phyloP scores from a whole-genome alignment of 352 stramenopile species.

The Phytophthora hybrid region DNA sequence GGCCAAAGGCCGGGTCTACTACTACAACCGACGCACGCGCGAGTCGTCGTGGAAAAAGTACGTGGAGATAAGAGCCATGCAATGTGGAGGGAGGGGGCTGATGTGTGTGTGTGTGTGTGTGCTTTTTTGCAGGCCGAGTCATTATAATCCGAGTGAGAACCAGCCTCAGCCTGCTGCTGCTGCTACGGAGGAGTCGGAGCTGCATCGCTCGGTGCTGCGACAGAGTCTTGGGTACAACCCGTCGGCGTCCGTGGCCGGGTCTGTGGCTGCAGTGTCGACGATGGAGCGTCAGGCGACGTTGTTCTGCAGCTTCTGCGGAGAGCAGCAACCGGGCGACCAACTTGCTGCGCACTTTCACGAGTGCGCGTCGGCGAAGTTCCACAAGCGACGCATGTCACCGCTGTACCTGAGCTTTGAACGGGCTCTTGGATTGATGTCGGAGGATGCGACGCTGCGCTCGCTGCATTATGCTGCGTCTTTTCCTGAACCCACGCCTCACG shows the following conservation, averaged over 20 bases:
- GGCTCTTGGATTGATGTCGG: conserved; percentile 68
- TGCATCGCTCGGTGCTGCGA: conserved; percentile 30
- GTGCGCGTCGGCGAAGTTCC: conserved; percentile 56
- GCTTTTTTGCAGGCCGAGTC: conserved; percentile 37
- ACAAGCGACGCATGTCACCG: conserved; percentile 65
- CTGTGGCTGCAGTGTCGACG: conserved; percentile 16
- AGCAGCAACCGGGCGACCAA: conserved; percentile 40
- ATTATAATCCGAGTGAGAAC: conserved; percentile 26
- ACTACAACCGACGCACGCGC: conserved; percentile 87
- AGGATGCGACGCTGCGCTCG: conserved; percentile 66
- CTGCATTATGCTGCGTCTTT: conserved; percentile 82
- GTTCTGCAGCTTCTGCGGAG: conserved; percentile 84
- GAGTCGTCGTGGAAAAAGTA: conserved; percentile 90
- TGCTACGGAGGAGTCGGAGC: conserved; percentile 22
- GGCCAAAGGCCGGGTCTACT: conserved; percentile 87
- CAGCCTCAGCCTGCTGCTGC: conserved; percentile 17
- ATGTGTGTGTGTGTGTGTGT: conserved; percentile 15
- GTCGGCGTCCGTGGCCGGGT: conserved; percentile 25
- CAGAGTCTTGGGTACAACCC: conserved; percentile 49
- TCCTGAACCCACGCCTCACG: conserved; percentile 52
- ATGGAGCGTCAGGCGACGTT: conserved; percentile 53
- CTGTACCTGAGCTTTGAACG: conserved; percentile 75
- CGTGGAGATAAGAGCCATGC: not conserved
- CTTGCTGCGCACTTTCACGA: conserved; percentile 56
- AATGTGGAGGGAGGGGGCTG: conserved; percentile 1